Conservation (phyloP, 2,329 filamentous ascomycete genomes). For the Fusarium sp. region DNA sequence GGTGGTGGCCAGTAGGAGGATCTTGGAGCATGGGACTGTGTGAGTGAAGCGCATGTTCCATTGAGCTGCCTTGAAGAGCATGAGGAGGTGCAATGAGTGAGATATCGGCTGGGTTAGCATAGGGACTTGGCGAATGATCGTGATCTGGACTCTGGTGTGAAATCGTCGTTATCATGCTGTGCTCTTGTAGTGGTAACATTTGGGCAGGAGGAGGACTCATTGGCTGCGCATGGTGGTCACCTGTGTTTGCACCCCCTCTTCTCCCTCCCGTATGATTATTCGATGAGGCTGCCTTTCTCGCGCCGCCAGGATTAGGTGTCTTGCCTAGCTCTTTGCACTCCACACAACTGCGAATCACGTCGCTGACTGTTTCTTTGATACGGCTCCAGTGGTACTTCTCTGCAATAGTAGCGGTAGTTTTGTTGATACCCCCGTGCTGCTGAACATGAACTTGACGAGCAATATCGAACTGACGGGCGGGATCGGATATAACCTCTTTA, state of each 20-base stretch:
- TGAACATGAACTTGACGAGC: constrained; percentile 78
- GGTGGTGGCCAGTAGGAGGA: constrained; percentile 44
- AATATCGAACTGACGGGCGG: constrained; percentile 89
- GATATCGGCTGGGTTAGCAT: constrained; percentile 61
- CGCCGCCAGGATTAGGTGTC: constrained; percentile 51
- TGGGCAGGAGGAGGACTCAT: constrained; percentile 30
- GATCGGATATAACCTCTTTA: constrained; percentile 95
- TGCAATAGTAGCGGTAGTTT: constrained; percentile 93
- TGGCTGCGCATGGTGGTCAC: constrained; percentile 27
- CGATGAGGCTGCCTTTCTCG: constrained; percentile 30
- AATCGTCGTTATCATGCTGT: constrained; percentile 43
- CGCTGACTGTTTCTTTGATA: constrained; percentile 96
- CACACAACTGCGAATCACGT: constrained; percentile 90
- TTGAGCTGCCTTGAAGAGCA: constrained; percentile 46
- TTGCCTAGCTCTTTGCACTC: constrained; percentile 87
- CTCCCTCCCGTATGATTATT: constrained; percentile 6
- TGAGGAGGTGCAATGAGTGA: constrained; percentile 55
- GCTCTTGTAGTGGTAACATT: constrained; percentile 46
- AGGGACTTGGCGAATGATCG: constrained; percentile 50
- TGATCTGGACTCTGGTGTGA: constrained; percentile 41
- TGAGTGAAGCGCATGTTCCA: constrained; percentile 42
- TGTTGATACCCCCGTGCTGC: constrained; percentile 94
- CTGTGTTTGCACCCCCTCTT: constrained; percentile 11
- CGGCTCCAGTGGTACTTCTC: constrained; percentile 97
- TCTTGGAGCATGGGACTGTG: constrained; percentile 47